phyloP scores from a whole-genome alignment of 805 yeast genomes.

The Cyberlindnera nakhonratchasimensis region DNA sequence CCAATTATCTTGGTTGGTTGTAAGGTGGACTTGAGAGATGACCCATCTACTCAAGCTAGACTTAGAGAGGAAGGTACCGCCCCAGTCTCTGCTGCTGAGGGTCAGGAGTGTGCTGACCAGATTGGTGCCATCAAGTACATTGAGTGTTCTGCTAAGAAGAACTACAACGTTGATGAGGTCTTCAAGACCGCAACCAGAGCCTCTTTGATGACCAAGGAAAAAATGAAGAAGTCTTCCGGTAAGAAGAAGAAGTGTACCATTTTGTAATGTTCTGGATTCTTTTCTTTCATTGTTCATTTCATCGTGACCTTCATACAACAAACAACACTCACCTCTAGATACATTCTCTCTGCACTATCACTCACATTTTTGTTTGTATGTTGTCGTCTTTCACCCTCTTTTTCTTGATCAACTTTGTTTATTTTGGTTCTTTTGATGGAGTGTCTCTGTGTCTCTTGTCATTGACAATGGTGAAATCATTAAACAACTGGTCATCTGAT shows the following conservation, averaged over 20 bases:
- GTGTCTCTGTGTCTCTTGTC: too few relatives aligned
- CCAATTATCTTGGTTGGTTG: slow-evolving; percentile 92
- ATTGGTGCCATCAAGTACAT: slow-evolving; percentile 83
- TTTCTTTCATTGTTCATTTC: background rate
- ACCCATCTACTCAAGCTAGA: slow-evolving; percentile 70
- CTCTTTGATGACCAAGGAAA: slow-evolving; percentile 55
- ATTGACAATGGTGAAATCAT: too few relatives aligned
- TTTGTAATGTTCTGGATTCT: slow-evolving; percentile 38
- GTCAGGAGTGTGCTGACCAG: slow-evolving; percentile 82
- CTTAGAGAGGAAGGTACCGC: slow-evolving; percentile 71
- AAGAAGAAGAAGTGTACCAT: slow-evolving; percentile 54
- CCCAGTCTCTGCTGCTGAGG: slow-evolving; percentile 81
- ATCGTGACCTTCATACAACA: background rate
- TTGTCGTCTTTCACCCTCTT: too few relatives aligned
- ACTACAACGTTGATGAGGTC: slow-evolving; percentile 89
- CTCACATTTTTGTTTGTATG: too few relatives aligned
- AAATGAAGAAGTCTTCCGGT: slow-evolving; percentile 47
- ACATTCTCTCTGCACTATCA: too few relatives aligned
- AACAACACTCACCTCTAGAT: background rate
- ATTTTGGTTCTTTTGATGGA: too few relatives aligned
- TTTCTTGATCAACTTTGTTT: too few relatives aligned
- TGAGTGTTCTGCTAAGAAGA: slow-evolving; percentile 91
- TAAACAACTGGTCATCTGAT: too few relatives aligned
- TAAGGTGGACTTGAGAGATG: slow-evolving; percentile 85
- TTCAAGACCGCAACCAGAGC: slow-evolving; percentile 93